Conservation (phyloP, 1,139 yeast species). For the Pichia cactophila region DNA sequence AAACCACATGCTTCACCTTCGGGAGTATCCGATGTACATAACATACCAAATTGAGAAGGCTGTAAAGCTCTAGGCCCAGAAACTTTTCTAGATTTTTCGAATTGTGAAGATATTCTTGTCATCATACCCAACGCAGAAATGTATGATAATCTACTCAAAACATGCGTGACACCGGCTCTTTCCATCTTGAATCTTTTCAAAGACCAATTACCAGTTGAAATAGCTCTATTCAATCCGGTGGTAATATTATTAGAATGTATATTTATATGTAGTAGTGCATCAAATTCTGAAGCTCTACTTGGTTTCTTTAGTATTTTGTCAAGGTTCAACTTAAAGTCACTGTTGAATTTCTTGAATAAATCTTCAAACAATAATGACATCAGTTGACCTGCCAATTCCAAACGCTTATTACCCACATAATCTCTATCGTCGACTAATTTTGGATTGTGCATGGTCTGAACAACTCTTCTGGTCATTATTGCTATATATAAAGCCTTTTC, state of each 20-base stretch:
- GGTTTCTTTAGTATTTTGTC: slow-evolving; percentile 93
- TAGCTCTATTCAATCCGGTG: slow-evolving; percentile 90
- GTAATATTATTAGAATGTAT: slow-evolving; percentile 91
- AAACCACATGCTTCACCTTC: slow-evolving; percentile 99
- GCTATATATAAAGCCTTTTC: slow-evolving; percentile 94
- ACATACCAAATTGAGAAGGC: slow-evolving; percentile 98
- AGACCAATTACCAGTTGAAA: slow-evolving; percentile 98
- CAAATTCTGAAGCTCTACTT: slow-evolving; percentile 90
- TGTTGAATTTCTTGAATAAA: slow-evolving; percentile 89
- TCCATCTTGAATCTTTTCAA: slow-evolving; percentile 99
- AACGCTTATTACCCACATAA: slow-evolving; percentile 95
- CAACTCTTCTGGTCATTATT: slow-evolving; percentile 91
- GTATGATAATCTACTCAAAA: slow-evolving; percentile 79
- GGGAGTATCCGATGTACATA: slow-evolving; percentile 98
- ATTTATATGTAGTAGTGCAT: slow-evolving; percentile 80
- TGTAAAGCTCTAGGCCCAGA: slow-evolving; percentile 99
- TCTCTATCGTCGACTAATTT: slow-evolving; percentile 96
- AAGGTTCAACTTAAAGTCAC: slow-evolving; percentile 87
- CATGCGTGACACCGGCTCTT: slow-evolving; percentile 98
- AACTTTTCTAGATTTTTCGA: slow-evolving; percentile 94
- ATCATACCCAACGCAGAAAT: slow-evolving; percentile 98
- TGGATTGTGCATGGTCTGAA: slow-evolving; percentile 93
- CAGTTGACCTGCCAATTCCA: slow-evolving; percentile 95
- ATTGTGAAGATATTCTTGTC: slow-evolving; percentile 98
- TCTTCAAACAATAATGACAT: slow-evolving; percentile 94